Evolutionary conservation across 225 moss, liverwort and hornwort genomes (phyloP).

Genomic region (Anthoceros angustus): DNA sequence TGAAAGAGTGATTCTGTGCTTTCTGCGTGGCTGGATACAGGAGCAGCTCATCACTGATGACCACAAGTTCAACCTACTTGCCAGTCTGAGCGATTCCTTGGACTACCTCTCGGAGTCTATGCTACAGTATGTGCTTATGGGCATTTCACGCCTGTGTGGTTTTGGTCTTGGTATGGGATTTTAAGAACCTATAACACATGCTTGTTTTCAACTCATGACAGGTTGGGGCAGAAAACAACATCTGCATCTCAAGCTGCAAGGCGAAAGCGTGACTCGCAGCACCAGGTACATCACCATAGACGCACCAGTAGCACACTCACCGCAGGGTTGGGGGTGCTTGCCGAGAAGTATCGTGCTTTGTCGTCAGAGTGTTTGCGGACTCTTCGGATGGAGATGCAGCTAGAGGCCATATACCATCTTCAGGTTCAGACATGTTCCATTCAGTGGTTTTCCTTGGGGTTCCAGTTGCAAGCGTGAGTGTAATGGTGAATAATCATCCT

Average conservation of each 20-base stretch:
- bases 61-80: conserved; percentile 78
- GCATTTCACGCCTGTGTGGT: background rate
- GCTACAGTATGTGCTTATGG: conserved; percentile 47
- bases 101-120: conserved; percentile 89
- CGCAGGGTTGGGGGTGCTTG: conserved; percentile 86
- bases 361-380: conserved; percentile 93
- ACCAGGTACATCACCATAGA: conserved; percentile 74
- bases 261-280: conserved; percentile 7
- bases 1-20: too few relatives aligned
- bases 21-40: too few relatives aligned
- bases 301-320: conserved; percentile 95
- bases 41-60: conserved; percentile 89
- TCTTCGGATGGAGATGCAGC: conserved; percentile 90
- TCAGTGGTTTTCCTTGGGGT: background rate
- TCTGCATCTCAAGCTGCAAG: conserved; percentile 5
- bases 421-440: conserved; percentile 31
- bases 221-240: conserved; percentile 73
- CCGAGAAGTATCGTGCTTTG: conserved; percentile 87
- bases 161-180: too few relatives aligned
- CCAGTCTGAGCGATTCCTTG: conserved; percentile 87
- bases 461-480: too few relatives aligned
- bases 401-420: conserved; percentile 83
- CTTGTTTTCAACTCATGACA: too few relatives aligned
- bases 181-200: too few relatives aligned
- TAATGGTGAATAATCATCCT: too few relatives aligned